phyloP scores from a whole-genome alignment of 768 basidiomycete species.

The Mycena vitilis region DNA sequence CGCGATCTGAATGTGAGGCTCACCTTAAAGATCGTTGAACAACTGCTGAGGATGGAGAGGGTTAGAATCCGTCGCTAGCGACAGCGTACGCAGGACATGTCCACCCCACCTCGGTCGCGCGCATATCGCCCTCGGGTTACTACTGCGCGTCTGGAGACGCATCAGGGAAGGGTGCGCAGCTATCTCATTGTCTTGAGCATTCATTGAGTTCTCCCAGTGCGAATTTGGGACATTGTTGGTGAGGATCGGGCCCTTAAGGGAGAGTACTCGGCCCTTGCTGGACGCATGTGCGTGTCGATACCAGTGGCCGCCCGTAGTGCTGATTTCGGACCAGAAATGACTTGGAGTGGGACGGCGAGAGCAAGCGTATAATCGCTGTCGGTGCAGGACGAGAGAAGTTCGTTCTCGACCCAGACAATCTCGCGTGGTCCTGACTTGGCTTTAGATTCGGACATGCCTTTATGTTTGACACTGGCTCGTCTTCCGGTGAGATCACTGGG shows the following conservation, averaged over 20 bases:
- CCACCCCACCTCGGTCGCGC: conserved; percentile 88
- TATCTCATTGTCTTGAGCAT: conserved; percentile 4
- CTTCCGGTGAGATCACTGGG: conserved; percentile 89
- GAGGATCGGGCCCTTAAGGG: conserved; percentile 86
- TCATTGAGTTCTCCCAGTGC: conserved; percentile 58
- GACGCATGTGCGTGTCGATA: conserved; percentile 69
- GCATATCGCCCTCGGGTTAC: conserved; percentile 92
- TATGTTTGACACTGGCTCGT: conserved; percentile 85
- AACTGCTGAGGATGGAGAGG: conserved; percentile 20
- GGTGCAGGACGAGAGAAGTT: conserved; percentile 94
- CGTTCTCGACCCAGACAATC: conserved; percentile 32
- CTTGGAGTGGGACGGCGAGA: conserved; percentile 96
- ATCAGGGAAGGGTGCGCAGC: conserved; percentile 75
- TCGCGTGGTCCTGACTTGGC: not conserved
- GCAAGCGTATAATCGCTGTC: conserved; percentile 94
- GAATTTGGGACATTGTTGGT: conserved; percentile 94
- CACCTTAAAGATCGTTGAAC: not conserved
- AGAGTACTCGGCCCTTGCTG: conserved; percentile 81
- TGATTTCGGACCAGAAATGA: conserved; percentile 72
- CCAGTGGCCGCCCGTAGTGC: not conserved
- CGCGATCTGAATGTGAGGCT: conserved; percentile 83
- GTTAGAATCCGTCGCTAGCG: conserved; percentile 73
- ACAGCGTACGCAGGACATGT: conserved; percentile 83
- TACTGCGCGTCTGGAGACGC: conserved; percentile 94
- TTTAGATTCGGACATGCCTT: conserved; percentile 85